phyloP scores from a whole-genome alignment of 345 rosid genomes.

The Eucalyptus cladocalyx region DNA sequence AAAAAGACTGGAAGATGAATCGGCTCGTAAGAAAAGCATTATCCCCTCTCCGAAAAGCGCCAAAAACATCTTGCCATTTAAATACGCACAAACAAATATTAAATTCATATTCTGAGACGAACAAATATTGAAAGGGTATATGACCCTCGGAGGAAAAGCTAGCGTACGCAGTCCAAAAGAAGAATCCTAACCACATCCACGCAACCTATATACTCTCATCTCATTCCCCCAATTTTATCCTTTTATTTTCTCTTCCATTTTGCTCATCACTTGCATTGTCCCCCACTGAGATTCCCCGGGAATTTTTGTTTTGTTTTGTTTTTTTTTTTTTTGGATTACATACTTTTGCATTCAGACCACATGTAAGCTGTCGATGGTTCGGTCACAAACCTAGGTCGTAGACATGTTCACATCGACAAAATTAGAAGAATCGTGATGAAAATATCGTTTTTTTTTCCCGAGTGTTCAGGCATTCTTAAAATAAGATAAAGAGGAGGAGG shows the following conservation, averaged over 20 bases:
- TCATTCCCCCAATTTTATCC: neutral
- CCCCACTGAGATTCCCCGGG: neutral
- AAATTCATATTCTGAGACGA: neutral
- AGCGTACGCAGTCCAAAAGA: slow-evolving; percentile 53
- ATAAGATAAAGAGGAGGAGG: neutral
- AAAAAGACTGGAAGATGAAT: neutral
- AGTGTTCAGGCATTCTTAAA: neutral
- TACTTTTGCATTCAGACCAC: neutral
- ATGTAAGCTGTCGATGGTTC: neutral
- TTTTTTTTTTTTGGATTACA: neutral
- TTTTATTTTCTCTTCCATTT: neutral
- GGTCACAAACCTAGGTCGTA: neutral
- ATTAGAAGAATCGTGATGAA: rapidly evolving
- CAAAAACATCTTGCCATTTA: neutral
- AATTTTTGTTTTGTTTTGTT: neutral
- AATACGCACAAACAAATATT: neutral
- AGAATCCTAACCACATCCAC: slow-evolving; percentile 23
- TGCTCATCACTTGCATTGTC: neutral
- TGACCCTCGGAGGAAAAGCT: neutral
- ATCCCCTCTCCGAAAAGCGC: neutral
- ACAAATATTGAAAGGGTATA: neutral
- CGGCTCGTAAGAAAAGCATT: neutral
- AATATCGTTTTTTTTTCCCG: neutral
- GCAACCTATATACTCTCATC: slow-evolving; percentile 15
- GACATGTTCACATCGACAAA: neutral